Evolutionary conservation across 1,139 yeast species (phyloP).

Genomic region (Wickerhamomyces sp.): DNA sequence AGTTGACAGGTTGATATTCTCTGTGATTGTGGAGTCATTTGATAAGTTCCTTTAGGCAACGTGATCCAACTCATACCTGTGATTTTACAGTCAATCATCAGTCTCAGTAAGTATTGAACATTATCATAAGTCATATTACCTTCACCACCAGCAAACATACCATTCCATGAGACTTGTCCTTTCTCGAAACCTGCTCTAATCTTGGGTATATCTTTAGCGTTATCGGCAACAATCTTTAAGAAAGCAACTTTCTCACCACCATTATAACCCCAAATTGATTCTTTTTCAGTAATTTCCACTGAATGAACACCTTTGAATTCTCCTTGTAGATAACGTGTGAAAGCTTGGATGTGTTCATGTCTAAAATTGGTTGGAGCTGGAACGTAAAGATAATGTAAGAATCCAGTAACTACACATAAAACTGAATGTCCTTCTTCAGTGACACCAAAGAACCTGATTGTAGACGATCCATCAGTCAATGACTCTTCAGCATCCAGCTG

Average conservation of each 20-base stretch:
- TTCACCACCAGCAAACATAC: conserved; percentile 48
- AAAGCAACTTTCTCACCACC: conserved; percentile 78
- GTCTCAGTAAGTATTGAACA: conserved; percentile 74
- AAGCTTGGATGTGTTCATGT: conserved; percentile 44
- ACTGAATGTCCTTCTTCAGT: conserved; percentile 85
- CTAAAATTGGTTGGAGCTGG: conserved; percentile 84
- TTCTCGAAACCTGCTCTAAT: conserved; percentile 78
- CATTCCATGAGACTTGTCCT: conserved; percentile 69
- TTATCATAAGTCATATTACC: conserved; percentile 81
- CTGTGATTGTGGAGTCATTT: conserved; percentile 32
- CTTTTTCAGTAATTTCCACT: conserved; percentile 64
- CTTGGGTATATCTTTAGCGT: conserved; percentile 60
- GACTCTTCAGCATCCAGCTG: conserved; percentile 95
- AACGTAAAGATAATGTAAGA: conserved; percentile 83
- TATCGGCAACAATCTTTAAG: conserved; percentile 63
- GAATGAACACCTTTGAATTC: conserved; percentile 54
- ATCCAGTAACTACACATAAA: conserved; percentile 84
- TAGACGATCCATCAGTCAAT: conserved; percentile 47
- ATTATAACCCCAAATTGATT: conserved; percentile 91
- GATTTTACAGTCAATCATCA: conserved; percentile 88
- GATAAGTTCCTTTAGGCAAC: conserved; percentile 70
- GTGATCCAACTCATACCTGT: conserved; percentile 99
- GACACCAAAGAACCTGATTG: conserved; percentile 87
- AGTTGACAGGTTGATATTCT: conserved; percentile 77
- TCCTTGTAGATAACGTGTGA: conserved; percentile 45